A percentile compares a stretch with the other conserved stretches of the same genome.
These are phyloP conservation scores for Loxodes magnus DNA, from an alignment of 73 alveolate species.

Conservation along the genomic window DNA sequence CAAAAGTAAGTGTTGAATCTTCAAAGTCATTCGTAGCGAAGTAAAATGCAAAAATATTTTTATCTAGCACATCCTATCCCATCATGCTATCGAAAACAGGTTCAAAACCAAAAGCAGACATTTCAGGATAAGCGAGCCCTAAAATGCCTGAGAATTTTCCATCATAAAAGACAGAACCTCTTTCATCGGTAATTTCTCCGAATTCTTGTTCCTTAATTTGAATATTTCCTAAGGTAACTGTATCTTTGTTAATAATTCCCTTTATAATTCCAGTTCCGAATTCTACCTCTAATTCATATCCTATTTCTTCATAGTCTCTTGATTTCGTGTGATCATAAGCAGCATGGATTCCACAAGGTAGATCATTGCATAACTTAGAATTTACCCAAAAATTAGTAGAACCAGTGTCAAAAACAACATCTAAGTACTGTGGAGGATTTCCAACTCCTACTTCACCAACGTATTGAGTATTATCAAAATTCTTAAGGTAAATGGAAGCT, in stretches of 20 bases:
- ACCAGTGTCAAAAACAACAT: slow-evolving; percentile 70
- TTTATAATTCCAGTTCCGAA: slow-evolving; percentile 54
- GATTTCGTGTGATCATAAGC: slow-evolving; percentile 15
- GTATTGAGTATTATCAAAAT: slow-evolving; percentile 24
- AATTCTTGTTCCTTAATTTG: slow-evolving; percentile 26
- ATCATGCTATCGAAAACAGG: slow-evolving; percentile 49
- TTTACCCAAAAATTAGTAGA: slow-evolving; percentile 40
- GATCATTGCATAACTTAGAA: slow-evolving; percentile 27
- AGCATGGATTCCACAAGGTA: slow-evolving; percentile 24
- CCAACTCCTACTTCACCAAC: slow-evolving; percentile 44
- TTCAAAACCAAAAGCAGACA: slow-evolving; percentile 38
- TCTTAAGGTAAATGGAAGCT: neutral
- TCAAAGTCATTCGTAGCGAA: slow-evolving; percentile 26
- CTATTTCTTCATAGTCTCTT: slow-evolving; percentile 4
- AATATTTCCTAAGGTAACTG: slow-evolving; percentile 39
- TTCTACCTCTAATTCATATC: slow-evolving; percentile 18
- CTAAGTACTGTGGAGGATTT: slow-evolving; percentile 34
- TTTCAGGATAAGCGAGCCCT: slow-evolving; percentile 58
- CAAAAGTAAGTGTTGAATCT: slow-evolving; percentile 51
- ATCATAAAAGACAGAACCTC: slow-evolving; percentile 46
- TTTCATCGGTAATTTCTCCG: slow-evolving; percentile 58
- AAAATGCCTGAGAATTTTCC: slow-evolving; percentile 53
- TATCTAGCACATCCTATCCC: slow-evolving; percentile 24
- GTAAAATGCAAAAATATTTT: slow-evolving; percentile 52
- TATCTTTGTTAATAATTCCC: slow-evolving; percentile 41